Evolutionary conservation across 1,139 yeast species (phyloP).

Genomic region (Lodderomyces margitis): DNA sequence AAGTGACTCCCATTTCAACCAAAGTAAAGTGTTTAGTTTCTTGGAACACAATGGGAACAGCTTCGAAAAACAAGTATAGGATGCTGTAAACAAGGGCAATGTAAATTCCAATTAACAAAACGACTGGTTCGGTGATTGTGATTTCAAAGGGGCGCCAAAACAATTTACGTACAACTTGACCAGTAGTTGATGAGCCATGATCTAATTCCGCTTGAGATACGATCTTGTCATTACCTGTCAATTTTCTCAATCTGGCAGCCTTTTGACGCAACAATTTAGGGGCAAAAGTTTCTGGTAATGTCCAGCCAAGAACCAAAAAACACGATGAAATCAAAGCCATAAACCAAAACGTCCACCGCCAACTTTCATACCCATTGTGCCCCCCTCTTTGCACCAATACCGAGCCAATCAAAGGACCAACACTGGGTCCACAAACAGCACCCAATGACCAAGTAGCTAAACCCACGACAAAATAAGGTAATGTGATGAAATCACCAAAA

Average conservation of each 20-base stretch:
- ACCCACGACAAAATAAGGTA: slow-evolving; percentile 27
- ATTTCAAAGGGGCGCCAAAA: slow-evolving; percentile 34
- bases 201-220: slow-evolving; percentile 41
- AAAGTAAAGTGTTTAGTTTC: slow-evolving; percentile 27
- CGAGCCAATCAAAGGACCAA: slow-evolving; percentile 35
- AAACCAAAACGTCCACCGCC: slow-evolving; percentile 52
- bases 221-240: slow-evolving; percentile 42
- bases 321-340: slow-evolving; percentile 35
- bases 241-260: slow-evolving; percentile 45
- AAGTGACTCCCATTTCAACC: slow-evolving; percentile 24
- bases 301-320: slow-evolving; percentile 28
- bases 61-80: slow-evolving; percentile 35
- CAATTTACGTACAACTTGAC: slow-evolving; percentile 22
- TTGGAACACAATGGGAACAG: slow-evolving; percentile 30
- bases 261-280: slow-evolving; percentile 45
- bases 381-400: slow-evolving; percentile 21
- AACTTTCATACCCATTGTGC: slow-evolving; percentile 16
- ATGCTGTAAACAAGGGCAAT: slow-evolving; percentile 31
- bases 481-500: slow-evolving; percentile 26
- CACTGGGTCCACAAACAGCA: slow-evolving; percentile 32
- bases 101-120: slow-evolving; percentile 29
- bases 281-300: slow-evolving; percentile 53
- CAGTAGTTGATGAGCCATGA: slow-evolving; percentile 25
- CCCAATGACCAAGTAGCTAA: slow-evolving; percentile 32
- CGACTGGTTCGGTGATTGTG: slow-evolving; percentile 31